phyloP scores from a whole-genome alignment of 2,329 filamentous ascomycete species.

The Drechslerella coelobrocha region DNA sequence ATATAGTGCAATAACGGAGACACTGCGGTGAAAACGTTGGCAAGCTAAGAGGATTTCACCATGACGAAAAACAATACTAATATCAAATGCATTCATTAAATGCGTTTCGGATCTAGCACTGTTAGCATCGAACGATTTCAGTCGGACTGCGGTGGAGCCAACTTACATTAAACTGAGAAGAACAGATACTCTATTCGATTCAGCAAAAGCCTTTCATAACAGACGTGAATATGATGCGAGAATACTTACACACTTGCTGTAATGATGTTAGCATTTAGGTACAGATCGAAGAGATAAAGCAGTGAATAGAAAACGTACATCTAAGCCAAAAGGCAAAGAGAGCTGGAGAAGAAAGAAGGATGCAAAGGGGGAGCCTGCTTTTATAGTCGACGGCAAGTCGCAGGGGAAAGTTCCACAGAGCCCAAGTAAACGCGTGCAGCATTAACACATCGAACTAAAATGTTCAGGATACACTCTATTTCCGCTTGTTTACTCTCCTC shows the following conservation, averaged over 20 bases:
- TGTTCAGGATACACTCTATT: no score
- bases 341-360: constrained; percentile 50
- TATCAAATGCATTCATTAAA: constrained; percentile 1
- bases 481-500: no score
- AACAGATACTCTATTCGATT: constrained; percentile 62
- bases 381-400: not conserved
- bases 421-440: no score
- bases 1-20: constrained; percentile 33
- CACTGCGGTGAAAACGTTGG: constrained; percentile 18
- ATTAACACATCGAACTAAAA: no score
- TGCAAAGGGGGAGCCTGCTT: not conserved
- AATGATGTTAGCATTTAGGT: constrained; percentile 16
- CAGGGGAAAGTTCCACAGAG: not conserved
- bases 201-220: not conserved
- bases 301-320: not conserved
- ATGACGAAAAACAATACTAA: constrained; percentile 21
- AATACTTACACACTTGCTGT: constrained; percentile 68
- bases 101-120: constrained; percentile 56
- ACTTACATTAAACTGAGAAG: constrained; percentile 64
- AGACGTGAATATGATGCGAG: not conserved
- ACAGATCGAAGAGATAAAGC: not conserved
- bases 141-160: not conserved
- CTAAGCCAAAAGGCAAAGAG: constrained; percentile 64
- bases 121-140: constrained; percentile 70
- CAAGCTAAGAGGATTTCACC: constrained; percentile 33